A percentile compares a stretch with the other conserved stretches of the same genome.
These are phyloP conservation scores for Apiotrichum veenhuisii DNA, from an alignment of 1,284 basidiomycete species.

Conservation along the genomic window DNA sequence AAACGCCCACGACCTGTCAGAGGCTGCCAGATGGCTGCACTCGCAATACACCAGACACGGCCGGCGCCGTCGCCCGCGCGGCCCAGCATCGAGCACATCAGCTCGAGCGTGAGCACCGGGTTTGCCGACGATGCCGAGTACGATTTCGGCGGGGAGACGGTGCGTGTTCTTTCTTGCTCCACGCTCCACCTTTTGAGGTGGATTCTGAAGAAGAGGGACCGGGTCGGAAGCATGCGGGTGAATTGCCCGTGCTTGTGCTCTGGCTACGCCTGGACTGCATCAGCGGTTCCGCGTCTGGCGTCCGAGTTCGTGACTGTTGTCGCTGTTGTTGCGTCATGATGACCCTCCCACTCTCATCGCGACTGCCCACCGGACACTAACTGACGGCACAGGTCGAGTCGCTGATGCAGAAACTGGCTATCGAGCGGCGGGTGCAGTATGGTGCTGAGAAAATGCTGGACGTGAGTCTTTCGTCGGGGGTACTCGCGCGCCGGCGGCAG, in stretches of 20 bases:
- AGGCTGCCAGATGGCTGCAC: neutral
- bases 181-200: no score
- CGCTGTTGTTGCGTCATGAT: no score
- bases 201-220: no score
- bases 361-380: no score
- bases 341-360: no score
- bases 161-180: slow-evolving; percentile 11
- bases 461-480: no score
- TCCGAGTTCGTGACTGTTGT: no score
- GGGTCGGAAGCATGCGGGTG: no score
- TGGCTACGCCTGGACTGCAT: no score
- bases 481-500: no score
- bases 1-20: neutral
- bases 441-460: slow-evolving; percentile 56
- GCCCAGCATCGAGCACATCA: slow-evolving; percentile 17
- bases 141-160: slow-evolving; percentile 20
- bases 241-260: no score
- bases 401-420: slow-evolving; percentile 49
- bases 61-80: slow-evolving; percentile 7
- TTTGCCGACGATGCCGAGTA: slow-evolving; percentile 16
- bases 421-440: slow-evolving; percentile 54
- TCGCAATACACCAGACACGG: neutral
- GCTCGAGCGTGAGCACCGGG: slow-evolving; percentile 22
- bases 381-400: slow-evolving; percentile 43
- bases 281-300: no score